A percentile compares a stretch with the other conserved stretches of the same genome.
phyloP scores from a whole-genome alignment of 176 grass and related monocot genomes.

The Stipa capillata region DNA sequence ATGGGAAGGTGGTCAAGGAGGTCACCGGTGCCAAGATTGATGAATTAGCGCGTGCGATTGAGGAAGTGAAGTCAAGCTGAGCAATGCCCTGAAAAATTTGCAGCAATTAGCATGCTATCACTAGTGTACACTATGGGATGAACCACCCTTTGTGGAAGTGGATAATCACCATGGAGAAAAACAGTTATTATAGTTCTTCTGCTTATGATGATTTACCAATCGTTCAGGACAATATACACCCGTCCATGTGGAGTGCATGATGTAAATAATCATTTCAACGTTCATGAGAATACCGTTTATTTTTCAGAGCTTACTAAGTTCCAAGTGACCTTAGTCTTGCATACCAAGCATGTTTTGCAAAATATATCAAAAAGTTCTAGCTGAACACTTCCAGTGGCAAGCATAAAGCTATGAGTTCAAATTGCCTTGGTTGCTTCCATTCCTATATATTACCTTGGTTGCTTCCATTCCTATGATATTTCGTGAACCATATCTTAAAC shows the following conservation, averaged over 20 bases:
- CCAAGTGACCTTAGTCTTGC: neutral
- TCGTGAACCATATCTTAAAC: neutral
- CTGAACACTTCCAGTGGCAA: neutral
- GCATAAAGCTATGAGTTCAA: neutral
- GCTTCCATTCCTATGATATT: neutral
- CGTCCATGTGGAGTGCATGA: conserved; percentile 10
- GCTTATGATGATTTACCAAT: conserved; percentile 21
- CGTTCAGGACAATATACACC: conserved; percentile 12
- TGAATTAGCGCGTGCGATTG: conserved; percentile 55
- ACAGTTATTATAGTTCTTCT: conserved; percentile 26
- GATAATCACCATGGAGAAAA: conserved; percentile 18
- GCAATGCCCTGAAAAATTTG: conserved; percentile 17
- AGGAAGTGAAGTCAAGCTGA: conserved; percentile 63
- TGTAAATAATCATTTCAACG: conserved; percentile 26
- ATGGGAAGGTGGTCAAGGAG: conserved; percentile 77
- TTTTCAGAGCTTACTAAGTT: conserved; percentile 11
- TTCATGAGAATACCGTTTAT: neutral
- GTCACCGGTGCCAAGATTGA: conserved; percentile 84
- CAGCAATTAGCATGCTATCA: conserved; percentile 9
- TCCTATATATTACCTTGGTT: neutral
- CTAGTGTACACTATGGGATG: conserved; percentile 29
- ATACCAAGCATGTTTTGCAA: neutral
- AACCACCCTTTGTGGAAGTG: conserved; percentile 16
- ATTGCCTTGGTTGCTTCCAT: neutral
- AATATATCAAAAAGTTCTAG: neutral